phyloP scores from a whole-genome alignment of 2,329 filamentous ascomycete genomes.

The Arachnomyces sp. region DNA sequence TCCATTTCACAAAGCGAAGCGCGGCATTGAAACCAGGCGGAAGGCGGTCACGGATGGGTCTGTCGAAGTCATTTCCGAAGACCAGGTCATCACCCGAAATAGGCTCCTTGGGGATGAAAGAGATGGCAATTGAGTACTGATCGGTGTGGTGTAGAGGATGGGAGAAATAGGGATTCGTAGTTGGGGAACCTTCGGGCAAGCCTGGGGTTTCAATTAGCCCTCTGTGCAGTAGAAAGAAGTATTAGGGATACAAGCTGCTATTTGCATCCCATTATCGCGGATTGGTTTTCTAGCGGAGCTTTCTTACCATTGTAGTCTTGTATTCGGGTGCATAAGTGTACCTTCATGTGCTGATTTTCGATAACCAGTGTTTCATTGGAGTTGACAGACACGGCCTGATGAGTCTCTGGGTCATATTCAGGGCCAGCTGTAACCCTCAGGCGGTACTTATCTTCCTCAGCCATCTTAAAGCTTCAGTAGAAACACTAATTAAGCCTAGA shows the following conservation, averaged over 20 bases:
- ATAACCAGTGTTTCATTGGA: constrained; percentile 55
- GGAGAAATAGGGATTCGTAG: constrained; percentile 70
- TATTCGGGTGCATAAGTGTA: constrained; percentile 68
- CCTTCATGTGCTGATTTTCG: constrained; percentile 55
- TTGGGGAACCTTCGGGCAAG: constrained; percentile 63
- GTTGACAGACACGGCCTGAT: constrained; percentile 71
- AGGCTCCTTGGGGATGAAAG: constrained; percentile 62
- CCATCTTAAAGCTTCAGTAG: constrained; percentile 3
- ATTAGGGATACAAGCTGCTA: constrained; percentile 18
- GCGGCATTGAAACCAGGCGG: constrained; percentile 82
- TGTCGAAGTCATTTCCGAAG: constrained; percentile 93
- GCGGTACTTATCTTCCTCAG: constrained; percentile 46
- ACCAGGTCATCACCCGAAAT: constrained; percentile 68
- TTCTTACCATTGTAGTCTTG: constrained; percentile 47
- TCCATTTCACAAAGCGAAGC: constrained; percentile 79
- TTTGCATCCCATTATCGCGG: neutral
- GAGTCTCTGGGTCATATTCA: constrained; percentile 64
- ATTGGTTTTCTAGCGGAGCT: neutral
- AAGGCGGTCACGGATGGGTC: constrained; percentile 75
- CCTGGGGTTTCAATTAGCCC: constrained; percentile 39
- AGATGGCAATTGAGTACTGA: constrained; percentile 77
- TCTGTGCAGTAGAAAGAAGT: constrained; percentile 37
- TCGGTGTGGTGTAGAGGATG: constrained; percentile 62
- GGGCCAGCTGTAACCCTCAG: constrained; percentile 76
- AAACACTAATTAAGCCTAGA: too few relatives aligned